These are phyloP conservation scores for Komagataella pastoris DNA, from an alignment of 805 yeast species.

Conservation along the genomic window DNA sequence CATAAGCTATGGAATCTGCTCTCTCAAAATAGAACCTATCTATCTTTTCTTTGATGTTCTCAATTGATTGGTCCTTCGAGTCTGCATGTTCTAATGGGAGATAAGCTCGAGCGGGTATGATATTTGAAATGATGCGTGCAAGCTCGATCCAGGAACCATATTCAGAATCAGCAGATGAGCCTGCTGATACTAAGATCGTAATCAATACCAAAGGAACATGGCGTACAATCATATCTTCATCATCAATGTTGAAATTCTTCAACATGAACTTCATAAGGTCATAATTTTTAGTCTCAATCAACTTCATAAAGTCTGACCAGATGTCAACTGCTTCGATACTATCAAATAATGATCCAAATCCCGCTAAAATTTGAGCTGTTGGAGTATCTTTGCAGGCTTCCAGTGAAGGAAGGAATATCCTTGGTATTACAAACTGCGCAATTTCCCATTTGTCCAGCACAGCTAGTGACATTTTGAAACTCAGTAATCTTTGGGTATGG, in stretches of 20 bases:
- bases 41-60: slow-evolving; percentile 2
- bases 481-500: slow-evolving; percentile 26
- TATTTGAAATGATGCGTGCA: slow-evolving; percentile 27
- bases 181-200: slow-evolving; percentile 20
- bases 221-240: slow-evolving; percentile 70
- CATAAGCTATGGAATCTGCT: not conserved
- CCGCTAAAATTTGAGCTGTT: slow-evolving; percentile 34
- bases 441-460: slow-evolving; percentile 94
- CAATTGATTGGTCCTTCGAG: slow-evolving; percentile 4
- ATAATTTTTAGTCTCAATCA: slow-evolving; percentile 26
- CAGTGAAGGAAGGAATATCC: slow-evolving; percentile 53
- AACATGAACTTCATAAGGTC: slow-evolving; percentile 47
- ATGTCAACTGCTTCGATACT: slow-evolving; percentile 71
- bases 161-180: slow-evolving; percentile 5
- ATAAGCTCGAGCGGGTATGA: slow-evolving; percentile 53
- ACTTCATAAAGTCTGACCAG: slow-evolving; percentile 48
- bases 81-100: slow-evolving; percentile 35
- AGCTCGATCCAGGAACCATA: slow-evolving; percentile 23
- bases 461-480: slow-evolving; percentile 54
- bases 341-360: slow-evolving; percentile 67
- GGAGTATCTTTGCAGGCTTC: slow-evolving; percentile 24
- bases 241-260: slow-evolving; percentile 57
- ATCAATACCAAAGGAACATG: slow-evolving; percentile 68
- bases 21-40: slow-evolving; percentile 4
- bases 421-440: slow-evolving; percentile 62